phyloP scores from a whole-genome alignment of 2,329 filamentous ascomycete genomes.

The Colletotrichum navitas region DNA sequence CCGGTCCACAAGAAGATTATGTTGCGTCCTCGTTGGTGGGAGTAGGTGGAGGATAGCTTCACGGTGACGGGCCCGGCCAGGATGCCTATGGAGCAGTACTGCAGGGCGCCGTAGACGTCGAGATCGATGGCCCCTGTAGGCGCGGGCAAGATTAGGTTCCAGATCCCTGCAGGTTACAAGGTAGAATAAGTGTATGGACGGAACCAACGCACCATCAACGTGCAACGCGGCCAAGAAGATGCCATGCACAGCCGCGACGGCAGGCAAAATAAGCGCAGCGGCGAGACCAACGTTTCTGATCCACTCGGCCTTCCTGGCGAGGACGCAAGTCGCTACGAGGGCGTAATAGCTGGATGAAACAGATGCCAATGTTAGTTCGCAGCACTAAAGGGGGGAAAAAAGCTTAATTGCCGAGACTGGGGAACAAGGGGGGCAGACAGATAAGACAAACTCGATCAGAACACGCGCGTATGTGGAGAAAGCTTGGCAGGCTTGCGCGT shows the following conservation, averaged over 20 bases:
- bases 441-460: slow-evolving; percentile 4
- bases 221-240: slow-evolving; percentile 72
- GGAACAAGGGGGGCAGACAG: background rate
- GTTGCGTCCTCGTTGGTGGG: slow-evolving; percentile 72
- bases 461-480: slow-evolving; percentile 12
- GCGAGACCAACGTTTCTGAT: slow-evolving; percentile 73
- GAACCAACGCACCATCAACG: slow-evolving; percentile 61
- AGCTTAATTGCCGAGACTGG: slow-evolving; percentile 3
- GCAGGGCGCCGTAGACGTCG: slow-evolving; percentile 77
- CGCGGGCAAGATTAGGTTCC: slow-evolving; percentile 5
- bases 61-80: slow-evolving; percentile 74
- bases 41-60: slow-evolving; percentile 72
- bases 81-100: slow-evolving; percentile 75
- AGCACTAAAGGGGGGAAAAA: slow-evolving; percentile 6
- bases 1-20: slow-evolving; percentile 76
- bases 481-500: background rate
- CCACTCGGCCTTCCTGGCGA: slow-evolving; percentile 73
- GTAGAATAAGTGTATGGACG: background rate
- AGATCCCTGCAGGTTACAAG: background rate
- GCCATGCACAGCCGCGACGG: slow-evolving; percentile 73
- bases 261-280: slow-evolving; percentile 72
- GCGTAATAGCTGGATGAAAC: slow-evolving; percentile 67
- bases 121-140: slow-evolving; percentile 71
- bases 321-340: slow-evolving; percentile 71
- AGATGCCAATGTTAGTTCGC: slow-evolving; percentile 17